Evolutionary conservation across 371 early-diverging fungal species (phyloP), one percentile per base, ranked within the genome.

Genomic region (Neoconidiobolus thromboides): DNA sequence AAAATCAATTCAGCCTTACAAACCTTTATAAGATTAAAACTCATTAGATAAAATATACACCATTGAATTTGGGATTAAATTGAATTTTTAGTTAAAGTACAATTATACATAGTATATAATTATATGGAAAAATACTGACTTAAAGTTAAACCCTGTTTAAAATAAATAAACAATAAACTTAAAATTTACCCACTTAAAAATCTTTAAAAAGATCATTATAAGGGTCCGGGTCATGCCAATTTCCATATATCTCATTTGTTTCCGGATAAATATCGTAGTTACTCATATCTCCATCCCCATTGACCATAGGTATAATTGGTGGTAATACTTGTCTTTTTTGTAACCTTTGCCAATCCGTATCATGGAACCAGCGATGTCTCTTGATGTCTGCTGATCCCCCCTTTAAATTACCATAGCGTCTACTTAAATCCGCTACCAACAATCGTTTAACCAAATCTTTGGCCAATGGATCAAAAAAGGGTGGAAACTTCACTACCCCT

Each of bases 211-310:
- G 57, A 37, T 57, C 57, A 6, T 57, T 42, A 37, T 43, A 57
- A 38, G 57, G 57, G 44, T 57, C 57, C 10, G 65, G 44, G 65
- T 65, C 39, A 14, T 14, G n/a, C n/a, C 44, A 5, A 26, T 63
- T 66, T 2, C 83, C 83, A 60, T 80, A 80, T 47, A 71, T 73
- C 62, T 81, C 89, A 40, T 78, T 73, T 55, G 85, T 82, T 68
- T 89, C 96, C 0, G 87, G 87, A 69, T 96, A 96, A 61, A 75
- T 71, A 67, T 94, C 96, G 76, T 92, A 95, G 75, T 96, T 91
- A 68, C 89, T 84, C 6, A 95, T 84, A 67, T 96, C 97, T 44
- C 94, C 94, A 43, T 86, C 91, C 44, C 84, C 81, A 41, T 73
- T 73, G 43, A 89, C 79, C 39, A 82, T 79, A 14, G 96, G 97